Percentiles rank a stretch among this genome's conserved stretches.
These are phyloP conservation scores for Fusarium mexicanum DNA, from an alignment of 2,329 filamentous ascomycete species.

Conservation along the genomic window DNA sequence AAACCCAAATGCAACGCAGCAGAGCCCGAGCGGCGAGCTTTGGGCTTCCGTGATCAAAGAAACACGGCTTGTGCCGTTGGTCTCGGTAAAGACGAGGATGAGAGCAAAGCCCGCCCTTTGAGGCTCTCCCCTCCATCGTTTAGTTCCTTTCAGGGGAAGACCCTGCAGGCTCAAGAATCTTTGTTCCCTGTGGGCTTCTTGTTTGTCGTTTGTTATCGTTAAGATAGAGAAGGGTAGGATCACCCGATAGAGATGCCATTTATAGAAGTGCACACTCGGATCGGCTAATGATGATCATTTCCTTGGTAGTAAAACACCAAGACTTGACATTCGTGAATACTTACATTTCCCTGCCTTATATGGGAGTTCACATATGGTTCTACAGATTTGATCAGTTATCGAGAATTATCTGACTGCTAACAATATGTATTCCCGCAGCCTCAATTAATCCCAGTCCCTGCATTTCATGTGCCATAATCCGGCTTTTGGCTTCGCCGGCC, in stretches of 20 bases:
- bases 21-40: slow-evolving; percentile 24
- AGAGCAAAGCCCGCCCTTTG: slow-evolving; percentile 1
- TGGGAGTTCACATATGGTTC: background rate
- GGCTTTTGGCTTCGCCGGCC: slow-evolving; percentile 36
- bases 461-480: slow-evolving; percentile 34
- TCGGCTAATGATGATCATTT: slow-evolving; percentile 3
- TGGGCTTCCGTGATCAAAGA: slow-evolving; percentile 27
- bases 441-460: slow-evolving; percentile 29
- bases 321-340: background rate
- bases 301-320: background rate
- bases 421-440: slow-evolving; percentile 1
- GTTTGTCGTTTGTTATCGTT: background rate
- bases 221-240: slow-evolving; percentile 20
- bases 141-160: slow-evolving; percentile 22
- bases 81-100: slow-evolving; percentile 18
- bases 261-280: background rate
- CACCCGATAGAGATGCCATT: slow-evolving; percentile 1
- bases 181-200: slow-evolving; percentile 2
- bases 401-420: slow-evolving; percentile 9
- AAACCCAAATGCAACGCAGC: background rate
- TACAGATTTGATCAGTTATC: background rate
- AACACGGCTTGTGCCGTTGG: background rate
- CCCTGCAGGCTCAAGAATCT: slow-evolving; percentile 30
- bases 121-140: slow-evolving; percentile 34
- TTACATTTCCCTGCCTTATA: background rate